These are phyloP conservation scores for Kwoniella sp. DNA, from an alignment of 768 basidiomycete species.

Conservation along the genomic window DNA sequence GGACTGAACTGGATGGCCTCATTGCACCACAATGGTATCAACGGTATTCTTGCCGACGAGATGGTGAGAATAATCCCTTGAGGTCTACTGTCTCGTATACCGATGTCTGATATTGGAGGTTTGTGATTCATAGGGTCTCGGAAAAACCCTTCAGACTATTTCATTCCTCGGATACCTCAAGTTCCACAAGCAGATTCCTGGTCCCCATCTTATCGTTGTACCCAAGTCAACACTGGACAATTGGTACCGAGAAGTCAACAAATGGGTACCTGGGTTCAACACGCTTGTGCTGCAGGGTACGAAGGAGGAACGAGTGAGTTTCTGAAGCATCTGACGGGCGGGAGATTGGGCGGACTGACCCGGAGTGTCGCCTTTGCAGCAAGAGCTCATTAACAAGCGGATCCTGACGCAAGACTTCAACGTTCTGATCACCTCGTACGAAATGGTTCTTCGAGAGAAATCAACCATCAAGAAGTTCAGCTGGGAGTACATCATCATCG, in stretches of 20 bases:
- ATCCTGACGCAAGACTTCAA: constrained; percentile 88
- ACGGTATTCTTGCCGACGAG: constrained; percentile 96
- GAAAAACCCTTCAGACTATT: constrained; percentile 97
- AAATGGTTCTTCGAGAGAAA: constrained; percentile 94
- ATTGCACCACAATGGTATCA: constrained; percentile 91
- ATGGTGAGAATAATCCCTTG: constrained; percentile 65
- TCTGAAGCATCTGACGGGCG: neutral
- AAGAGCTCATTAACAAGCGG: constrained; percentile 72
- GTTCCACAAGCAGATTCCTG: constrained; percentile 71
- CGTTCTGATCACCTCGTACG: constrained; percentile 93
- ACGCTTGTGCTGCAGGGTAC: constrained; percentile 78
- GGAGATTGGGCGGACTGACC: no score
- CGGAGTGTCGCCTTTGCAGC: constrained; percentile 50
- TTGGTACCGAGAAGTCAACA: constrained; percentile 89
- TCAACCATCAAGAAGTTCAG: constrained; percentile 88
- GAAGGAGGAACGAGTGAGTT: constrained; percentile 76
- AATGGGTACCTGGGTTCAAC: constrained; percentile 87
- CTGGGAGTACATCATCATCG: constrained; percentile 97
- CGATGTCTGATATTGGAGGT: neutral
- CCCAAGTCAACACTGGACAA: constrained; percentile 99
- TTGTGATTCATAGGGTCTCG: constrained; percentile 69
- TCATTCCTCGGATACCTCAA: constrained; percentile 95
- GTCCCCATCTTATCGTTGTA: constrained; percentile 93
- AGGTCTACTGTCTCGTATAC: neutral
- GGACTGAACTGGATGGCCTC: constrained; percentile 98